phyloP scores from a whole-genome alignment of 2,329 filamentous ascomycete genomes.

The Plectosphaerella cucumerina region DNA sequence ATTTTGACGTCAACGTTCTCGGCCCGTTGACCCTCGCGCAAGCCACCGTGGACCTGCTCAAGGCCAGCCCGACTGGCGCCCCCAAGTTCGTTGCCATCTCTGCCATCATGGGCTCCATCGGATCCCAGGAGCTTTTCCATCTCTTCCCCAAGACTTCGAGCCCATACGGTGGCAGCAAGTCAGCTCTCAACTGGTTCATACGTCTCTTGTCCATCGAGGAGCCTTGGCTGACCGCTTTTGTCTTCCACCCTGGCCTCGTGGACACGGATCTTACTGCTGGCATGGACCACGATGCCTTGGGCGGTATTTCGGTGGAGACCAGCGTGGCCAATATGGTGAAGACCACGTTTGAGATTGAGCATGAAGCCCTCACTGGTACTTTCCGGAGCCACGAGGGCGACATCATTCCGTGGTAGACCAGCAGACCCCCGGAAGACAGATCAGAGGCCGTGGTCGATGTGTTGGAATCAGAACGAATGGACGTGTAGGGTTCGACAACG shows the following conservation, averaged over 20 bases:
- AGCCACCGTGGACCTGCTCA: constrained; percentile 22
- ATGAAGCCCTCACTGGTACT: too few species aligned
- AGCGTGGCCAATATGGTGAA: constrained; percentile 5
- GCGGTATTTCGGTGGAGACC: constrained; percentile 13
- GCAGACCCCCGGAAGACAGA: too few species aligned
- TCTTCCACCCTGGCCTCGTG: constrained; percentile 12
- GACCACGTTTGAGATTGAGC: too few species aligned
- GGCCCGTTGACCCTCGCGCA: constrained; percentile 11
- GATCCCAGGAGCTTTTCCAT: neutral
- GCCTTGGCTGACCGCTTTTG: constrained; percentile 16
- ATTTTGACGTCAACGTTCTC: constrained; percentile 33
- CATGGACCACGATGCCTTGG: constrained; percentile 3
- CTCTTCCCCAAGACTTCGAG: constrained; percentile 2
- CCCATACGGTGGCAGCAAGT: constrained; percentile 14
- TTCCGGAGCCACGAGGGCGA: too few species aligned
- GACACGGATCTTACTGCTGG: constrained; percentile 4
- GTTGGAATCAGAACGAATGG: too few species aligned
- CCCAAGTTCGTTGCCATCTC: constrained; percentile 22
- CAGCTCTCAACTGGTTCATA: constrained; percentile 14
- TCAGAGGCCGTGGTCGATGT: too few species aligned
- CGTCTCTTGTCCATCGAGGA: constrained; percentile 16
- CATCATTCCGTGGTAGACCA: too few species aligned
- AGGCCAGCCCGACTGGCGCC: constrained; percentile 1
- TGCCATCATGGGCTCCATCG: constrained; percentile 17
- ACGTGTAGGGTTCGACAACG: too few species aligned